Conservation (phyloP, 148 eudicot species). For the Heliamphora exappendiculata region DNA sequence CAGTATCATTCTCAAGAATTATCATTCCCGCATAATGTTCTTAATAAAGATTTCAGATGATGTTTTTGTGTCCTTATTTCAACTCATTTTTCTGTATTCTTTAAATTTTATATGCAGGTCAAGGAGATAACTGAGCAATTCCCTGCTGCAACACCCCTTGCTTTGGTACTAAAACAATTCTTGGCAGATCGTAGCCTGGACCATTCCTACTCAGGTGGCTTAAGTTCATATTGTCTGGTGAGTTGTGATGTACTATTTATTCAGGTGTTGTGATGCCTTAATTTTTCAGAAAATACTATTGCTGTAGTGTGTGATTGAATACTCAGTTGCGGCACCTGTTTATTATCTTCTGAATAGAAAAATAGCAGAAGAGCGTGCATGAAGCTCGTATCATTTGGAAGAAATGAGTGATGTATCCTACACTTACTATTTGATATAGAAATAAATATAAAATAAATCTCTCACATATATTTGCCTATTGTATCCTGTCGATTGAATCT, state of each 20-base stretch:
- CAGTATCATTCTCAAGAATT: neutral
- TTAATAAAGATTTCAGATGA: neutral
- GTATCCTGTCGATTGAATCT: too few species aligned
- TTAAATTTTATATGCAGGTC: slow-evolving; percentile 41
- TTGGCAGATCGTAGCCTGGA: slow-evolving; percentile 95
- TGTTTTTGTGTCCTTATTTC: slow-evolving; percentile 8
- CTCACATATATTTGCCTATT: too few species aligned
- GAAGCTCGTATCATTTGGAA: neutral
- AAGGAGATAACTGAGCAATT: slow-evolving; percentile 87
- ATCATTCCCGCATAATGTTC: neutral
- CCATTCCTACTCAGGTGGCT: slow-evolving; percentile 94
- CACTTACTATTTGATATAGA: too few species aligned
- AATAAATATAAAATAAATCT: too few species aligned
- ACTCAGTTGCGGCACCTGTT: neutral
- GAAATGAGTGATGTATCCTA: too few species aligned
- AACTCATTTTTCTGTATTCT: neutral
- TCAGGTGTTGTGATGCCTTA: neutral
- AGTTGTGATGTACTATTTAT: slow-evolving; percentile 12
- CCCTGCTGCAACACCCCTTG: slow-evolving; percentile 89
- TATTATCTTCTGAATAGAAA: neutral
- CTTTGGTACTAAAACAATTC: slow-evolving; percentile 88
- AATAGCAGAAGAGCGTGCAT: neutral
- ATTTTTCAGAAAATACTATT: neutral
- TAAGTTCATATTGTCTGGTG: slow-evolving; percentile 97
- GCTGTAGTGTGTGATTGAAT: neutral